These are phyloP conservation scores for Capsicum baccatum DNA, from an alignment of 257 asterid species.

Conservation along the genomic window DNA sequence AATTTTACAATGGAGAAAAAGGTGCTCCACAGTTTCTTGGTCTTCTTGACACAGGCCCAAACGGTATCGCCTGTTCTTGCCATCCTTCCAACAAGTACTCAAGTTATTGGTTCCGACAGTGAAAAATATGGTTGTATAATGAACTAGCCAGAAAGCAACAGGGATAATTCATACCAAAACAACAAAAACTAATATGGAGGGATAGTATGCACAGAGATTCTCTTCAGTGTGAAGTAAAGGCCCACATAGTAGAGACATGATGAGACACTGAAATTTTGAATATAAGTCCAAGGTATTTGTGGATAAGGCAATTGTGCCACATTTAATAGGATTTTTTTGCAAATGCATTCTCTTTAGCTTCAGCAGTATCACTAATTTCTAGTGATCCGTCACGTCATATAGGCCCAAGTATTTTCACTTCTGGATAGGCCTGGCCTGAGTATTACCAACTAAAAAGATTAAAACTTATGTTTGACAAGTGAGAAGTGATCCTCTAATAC, in stretches of 20 bases:
- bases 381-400: too few species aligned
- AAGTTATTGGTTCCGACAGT: conserved; percentile 9
- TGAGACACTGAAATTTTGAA: not conserved
- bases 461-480: conserved; percentile 15
- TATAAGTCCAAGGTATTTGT: not conserved
- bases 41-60: too few species aligned
- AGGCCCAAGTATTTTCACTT: too few species aligned
- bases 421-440: not conserved
- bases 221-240: not conserved
- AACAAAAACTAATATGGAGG: not conserved
- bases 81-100: not conserved
- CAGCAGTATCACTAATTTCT: too few species aligned
- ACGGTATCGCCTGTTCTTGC: too few species aligned
- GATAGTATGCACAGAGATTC: not conserved
- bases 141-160: not conserved
- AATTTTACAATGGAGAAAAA: too few species aligned
- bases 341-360: too few species aligned
- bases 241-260: conserved; percentile 15
- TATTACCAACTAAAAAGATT: not conserved
- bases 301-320: not conserved
- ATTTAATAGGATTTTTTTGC: not conserved
- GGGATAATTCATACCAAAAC: conserved; percentile 19
- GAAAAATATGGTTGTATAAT: conserved; percentile 15
- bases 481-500: conserved; percentile 32
- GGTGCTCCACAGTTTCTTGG: too few species aligned